phyloP scores from a whole-genome alignment of 306 rosid species.

The Myrica gale region DNA sequence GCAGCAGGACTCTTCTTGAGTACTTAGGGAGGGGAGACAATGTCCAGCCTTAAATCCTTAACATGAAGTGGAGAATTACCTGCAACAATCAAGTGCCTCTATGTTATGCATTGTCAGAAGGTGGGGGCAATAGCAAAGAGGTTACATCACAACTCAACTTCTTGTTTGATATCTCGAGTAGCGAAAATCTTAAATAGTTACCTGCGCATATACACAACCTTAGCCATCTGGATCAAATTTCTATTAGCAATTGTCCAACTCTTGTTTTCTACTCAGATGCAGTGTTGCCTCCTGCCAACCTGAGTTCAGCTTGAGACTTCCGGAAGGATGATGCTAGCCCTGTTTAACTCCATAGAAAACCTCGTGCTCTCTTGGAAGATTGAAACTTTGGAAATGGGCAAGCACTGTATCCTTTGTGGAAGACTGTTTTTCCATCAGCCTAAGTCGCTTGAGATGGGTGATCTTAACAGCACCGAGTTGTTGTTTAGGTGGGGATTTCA shows the following conservation, averaged over 20 bases:
- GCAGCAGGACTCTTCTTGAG: neutral
- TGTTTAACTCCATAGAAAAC: conserved; percentile 3
- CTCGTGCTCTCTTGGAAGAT: conserved; percentile 12
- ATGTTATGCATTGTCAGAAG: conserved; percentile 4
- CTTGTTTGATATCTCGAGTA: neutral
- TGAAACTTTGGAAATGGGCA: neutral
- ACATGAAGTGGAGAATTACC: conserved; percentile 17
- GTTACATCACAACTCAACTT: neutral
- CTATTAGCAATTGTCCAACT: conserved; percentile 6
- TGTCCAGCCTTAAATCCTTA: neutral
- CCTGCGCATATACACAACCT: conserved; percentile 23
- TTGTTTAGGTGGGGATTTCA: conserved; percentile 17
- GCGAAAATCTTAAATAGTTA: conserved; percentile 10
- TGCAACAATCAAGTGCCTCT: conserved; percentile 5
- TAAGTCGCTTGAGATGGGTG: neutral
- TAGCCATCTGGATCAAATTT: neutral
- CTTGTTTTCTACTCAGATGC: conserved; percentile 5
- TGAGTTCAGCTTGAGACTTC: neutral
- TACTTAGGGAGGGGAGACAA: neutral
- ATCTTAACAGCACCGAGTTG: conserved; percentile 1
- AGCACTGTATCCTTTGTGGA: no score
- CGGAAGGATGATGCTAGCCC: neutral
- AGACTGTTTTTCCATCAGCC: no score
- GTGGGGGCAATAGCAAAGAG: conserved; percentile 13
- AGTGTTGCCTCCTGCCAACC: neutral